Evolutionary conservation across 148 eudicot genomes (phyloP).

Genomic region (Fagopyrum esculentum): DNA sequence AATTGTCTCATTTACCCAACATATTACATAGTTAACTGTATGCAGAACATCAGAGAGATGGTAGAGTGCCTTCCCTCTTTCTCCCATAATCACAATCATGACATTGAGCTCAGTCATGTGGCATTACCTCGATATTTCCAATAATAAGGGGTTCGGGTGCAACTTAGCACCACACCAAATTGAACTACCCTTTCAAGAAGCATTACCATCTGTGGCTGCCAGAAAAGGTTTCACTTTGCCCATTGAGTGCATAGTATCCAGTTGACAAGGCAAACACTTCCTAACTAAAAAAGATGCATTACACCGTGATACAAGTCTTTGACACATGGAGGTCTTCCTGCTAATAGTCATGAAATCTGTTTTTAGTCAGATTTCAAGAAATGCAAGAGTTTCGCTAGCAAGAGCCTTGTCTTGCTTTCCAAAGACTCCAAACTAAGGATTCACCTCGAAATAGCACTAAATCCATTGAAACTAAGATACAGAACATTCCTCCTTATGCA

Average conservation of each 20-base stretch:
- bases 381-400: neutral
- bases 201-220: neutral
- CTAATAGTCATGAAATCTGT: too few species aligned
- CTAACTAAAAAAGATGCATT: too few species aligned
- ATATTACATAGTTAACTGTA: too few species aligned
- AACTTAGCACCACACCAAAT: neutral
- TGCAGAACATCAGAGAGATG: too few species aligned
- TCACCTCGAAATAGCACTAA: neutral
- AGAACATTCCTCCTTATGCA: conserved; percentile 9
- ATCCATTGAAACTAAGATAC: conserved; percentile 2
- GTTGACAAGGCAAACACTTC: neutral
- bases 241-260: neutral
- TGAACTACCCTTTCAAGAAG: neutral
- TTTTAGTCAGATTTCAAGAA: neutral
- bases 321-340: too few species aligned
- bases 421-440: neutral
- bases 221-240: neutral
- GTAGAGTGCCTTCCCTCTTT: neutral
- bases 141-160: neutral
- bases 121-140: neutral
- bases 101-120: neutral
- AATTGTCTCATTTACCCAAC: too few species aligned
- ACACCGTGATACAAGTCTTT: too few species aligned
- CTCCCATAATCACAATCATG: neutral
- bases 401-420: neutral